Evolutionary conservation across 164 flowering plant genomes (phyloP), one percentile per base, ranked within the genome.

Genomic region (Piper longum): DNA sequence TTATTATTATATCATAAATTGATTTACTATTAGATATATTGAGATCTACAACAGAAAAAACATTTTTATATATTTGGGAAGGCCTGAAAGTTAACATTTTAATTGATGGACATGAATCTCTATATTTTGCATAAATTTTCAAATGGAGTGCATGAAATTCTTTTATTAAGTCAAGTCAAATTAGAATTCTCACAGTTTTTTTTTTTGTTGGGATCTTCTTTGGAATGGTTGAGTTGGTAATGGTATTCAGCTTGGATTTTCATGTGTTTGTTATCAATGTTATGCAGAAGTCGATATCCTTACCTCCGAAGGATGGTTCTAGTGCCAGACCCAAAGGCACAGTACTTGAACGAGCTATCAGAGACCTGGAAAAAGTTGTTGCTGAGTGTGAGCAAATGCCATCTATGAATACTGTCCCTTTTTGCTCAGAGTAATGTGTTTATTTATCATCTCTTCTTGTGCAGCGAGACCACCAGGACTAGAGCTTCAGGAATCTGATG

Each of bases 341-440:
- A 61, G 68, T 87, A 83, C 86, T 95, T 62, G 96, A 95, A 61
- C 88, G 81, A 70, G 91, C 97, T 67, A 83, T 95, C 52, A 82
- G 85, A 68, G 99, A 95, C 67, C 70, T 95, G 66, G 96, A 88
- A 76, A 83, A 77, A 74, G 78, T 84, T 75, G 99, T 93, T 64
- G 85, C 85, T 17, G 92, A 84, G 71, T 87, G 98, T 89, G 76
- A 80, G 92, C 67, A 39, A 54, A 9, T 9, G 54, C 51, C 42
- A 19, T n/a, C 64, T 42, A 4, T 11, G 41, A 59, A 11, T 59
- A 60, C n/a, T 56, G 52, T 41, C 57, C 51, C 56, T 43, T 43
- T 45, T 5, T 9, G 1, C 9, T 12, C 14, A 3, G 52, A 48
- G 52, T 14, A 9, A 48, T 48, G 40, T 59, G 5, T 16, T 48